Evolutionary conservation across 2,329 filamentous ascomycete genomes (phyloP), one percentile per base, ranked within the genome.

Genomic region (Pseudocercospora crystallina): DNA sequence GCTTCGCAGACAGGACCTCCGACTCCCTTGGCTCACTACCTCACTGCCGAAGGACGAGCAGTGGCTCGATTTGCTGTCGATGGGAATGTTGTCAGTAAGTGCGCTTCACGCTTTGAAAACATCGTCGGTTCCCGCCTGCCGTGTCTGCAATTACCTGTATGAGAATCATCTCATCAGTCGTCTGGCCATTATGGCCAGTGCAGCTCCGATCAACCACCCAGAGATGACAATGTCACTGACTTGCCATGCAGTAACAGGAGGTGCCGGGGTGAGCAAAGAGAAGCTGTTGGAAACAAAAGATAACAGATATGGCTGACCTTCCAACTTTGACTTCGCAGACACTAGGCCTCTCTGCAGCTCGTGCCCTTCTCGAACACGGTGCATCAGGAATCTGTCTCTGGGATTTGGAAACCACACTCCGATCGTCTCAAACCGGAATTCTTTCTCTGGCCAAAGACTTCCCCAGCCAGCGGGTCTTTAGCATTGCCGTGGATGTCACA

Each of bases 321-420:
- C 20, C 20, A 26, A 26, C 20, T 26, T 26, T 26, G 20, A 26
- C 20, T 26, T 26, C 20, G 20, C 20, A 26, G 3, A 82, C 79
- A 9, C 72, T 87, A 0, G 84, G 81, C 5, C 73, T 84, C 8
- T 73, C 76, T 48, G 76, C 79, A 26, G 79, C 79, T 1, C 71
- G 76, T 39, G 85, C 85, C 1, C 76, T 89, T 14, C 81, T 89
- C 33, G 84, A 89, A 67, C 85, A 89, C 61, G 85, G 85, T 7
- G 71, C 82, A 2, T 65, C 71, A 0, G 81, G 80, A 2, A 70
- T 87, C 9, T 76, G 76, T 36, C 75, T 89, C 29, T 80, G 86
- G 63, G 85, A 88, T 64, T 63, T 84, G 10, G 71, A 78, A 59
- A 63, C 70, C 3, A 71, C 76, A 2, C 55, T 69, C 2, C 60